Conservation (phyloP, 805 yeast genomes). For the Saturnispora sekii region DNA sequence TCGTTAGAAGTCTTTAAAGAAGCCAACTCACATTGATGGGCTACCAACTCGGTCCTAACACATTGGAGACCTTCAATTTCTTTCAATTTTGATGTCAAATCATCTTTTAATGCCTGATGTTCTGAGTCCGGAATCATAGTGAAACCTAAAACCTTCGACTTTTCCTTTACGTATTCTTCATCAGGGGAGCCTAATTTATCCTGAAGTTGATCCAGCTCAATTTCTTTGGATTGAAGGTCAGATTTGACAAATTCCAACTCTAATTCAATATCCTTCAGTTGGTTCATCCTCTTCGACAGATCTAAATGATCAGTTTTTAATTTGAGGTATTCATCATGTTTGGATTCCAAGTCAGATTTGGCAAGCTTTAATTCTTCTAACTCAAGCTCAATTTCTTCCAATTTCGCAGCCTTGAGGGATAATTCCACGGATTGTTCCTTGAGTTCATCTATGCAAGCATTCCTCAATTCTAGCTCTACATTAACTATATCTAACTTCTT, state of each 20-base stretch:
- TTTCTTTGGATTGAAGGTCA: neutral
- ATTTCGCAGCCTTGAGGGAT: constrained; percentile 2
- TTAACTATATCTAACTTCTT: constrained; percentile 8
- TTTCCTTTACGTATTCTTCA: constrained; percentile 17
- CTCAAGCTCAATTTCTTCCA: constrained; percentile 5
- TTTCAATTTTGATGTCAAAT: neutral
- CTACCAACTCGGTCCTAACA: neutral
- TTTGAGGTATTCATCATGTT: constrained; percentile 5
- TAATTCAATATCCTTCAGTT: neutral
- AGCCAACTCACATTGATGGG: neutral
- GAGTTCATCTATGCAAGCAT: constrained; percentile 3
- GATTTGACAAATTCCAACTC: constrained; percentile 1
- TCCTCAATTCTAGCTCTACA: neutral
- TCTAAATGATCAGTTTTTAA: constrained; percentile 1
- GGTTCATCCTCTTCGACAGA: constrained; percentile 2
- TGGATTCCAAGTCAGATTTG: constrained; percentile 6
- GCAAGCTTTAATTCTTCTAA: constrained; percentile 2
- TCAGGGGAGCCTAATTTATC: constrained; percentile 10
- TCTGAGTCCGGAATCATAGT: constrained; percentile 14
- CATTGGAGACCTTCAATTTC: constrained; percentile 7
- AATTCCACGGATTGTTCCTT: neutral
- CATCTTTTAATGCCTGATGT: constrained; percentile 9
- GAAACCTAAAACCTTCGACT: constrained; percentile 15
- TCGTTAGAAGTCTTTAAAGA: neutral
- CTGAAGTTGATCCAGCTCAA: constrained; percentile 5